Conservation (phyloP, 2,329 filamentous ascomycete genomes). For the Alternaria metachromatica region DNA sequence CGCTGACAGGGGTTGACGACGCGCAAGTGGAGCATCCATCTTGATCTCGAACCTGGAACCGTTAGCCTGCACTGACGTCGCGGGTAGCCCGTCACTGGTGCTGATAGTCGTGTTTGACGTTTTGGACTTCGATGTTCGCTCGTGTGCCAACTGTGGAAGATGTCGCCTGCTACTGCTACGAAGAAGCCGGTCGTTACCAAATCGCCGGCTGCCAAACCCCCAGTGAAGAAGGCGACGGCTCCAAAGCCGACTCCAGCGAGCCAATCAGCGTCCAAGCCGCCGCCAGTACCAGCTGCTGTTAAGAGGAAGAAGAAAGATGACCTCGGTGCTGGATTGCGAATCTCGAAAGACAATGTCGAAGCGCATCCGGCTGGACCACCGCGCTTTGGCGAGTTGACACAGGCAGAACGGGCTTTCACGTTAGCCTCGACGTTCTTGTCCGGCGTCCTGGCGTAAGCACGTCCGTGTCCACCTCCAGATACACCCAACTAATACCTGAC, state of each 20-base stretch:
- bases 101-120: conserved; percentile 9
- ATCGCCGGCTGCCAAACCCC: conserved; percentile 4
- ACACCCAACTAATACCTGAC: conserved; percentile 20
- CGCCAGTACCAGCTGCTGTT: conserved; percentile 26
- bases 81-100: conserved; percentile 15
- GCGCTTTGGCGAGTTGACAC: conserved; percentile 55
- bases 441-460: conserved; percentile 54
- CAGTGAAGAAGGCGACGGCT: background rate
- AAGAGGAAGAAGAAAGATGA: conserved; percentile 45
- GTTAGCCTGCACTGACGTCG: conserved; percentile 26
- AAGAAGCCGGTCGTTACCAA: conserved; percentile 24
- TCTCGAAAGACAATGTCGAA: conserved; percentile 52
- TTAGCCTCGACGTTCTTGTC: conserved; percentile 59
- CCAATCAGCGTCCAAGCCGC: conserved; percentile 21
- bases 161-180: conserved; percentile 36
- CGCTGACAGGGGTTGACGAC: conserved; percentile 25
- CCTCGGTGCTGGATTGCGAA: conserved; percentile 52
- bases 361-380: conserved; percentile 53
- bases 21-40: conserved; percentile 33
- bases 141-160: conserved; percentile 7
- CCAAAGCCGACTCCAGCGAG: background rate
- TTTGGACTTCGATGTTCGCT: conserved; percentile 9
- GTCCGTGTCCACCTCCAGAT: background rate
- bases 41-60: conserved; percentile 34
- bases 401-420: conserved; percentile 59